Evolutionary conservation across 2,329 filamentous ascomycete species (phyloP), one percentile per base, ranked within the genome.

Genomic region (Mariannaea sp.): DNA sequence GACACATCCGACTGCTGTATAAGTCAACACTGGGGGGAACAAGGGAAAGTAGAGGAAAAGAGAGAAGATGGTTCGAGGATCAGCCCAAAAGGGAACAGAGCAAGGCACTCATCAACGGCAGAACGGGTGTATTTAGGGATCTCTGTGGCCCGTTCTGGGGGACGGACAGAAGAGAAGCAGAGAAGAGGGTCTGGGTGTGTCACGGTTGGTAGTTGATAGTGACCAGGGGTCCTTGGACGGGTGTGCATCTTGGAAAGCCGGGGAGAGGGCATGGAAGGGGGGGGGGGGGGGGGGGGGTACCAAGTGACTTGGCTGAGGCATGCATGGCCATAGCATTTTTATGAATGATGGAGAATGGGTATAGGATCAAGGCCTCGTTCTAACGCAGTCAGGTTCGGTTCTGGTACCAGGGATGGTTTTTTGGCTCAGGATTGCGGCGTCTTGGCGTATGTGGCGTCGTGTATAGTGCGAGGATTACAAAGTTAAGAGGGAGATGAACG

Each of bases 1-100:
- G 54, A 32, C 39, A 22, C 50, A 36, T 29, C 32, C 26, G 24
- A 24, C 24, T n/a, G 45, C 12, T 26, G 22, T 27, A 30, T 19
- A 48, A 43, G 38, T 22, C 24, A 38, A 19, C 41, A 16, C 50
- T 48, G 56, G n/a, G n/a, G n/a, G n/a, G 58, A 39, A 59, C 49
- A 59, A 57, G 53, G 47, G 49, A 53, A 39, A 35, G n/a, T n/a
- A n/a, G 27, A 49, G 29, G 46, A 22, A 40, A 42, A 33, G 52
- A 49, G 47, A 47, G 40, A 36, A 19, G 35, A 41, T 44, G 45
- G 45, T 43, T 55, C 42, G 46, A 49, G 40, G 33, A 49, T 35
- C 26, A 22, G 17, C 41, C 41, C 22, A 38, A 55, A 55, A 12
- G 17, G 52, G 42, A 44, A 24, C 30, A 26, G 48, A 24, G 39